Evolutionary conservation across 768 basidiomycete genomes (phyloP), one percentile per base, ranked within the genome.

Genomic region (Tylopilus cervinicoccineus): DNA sequence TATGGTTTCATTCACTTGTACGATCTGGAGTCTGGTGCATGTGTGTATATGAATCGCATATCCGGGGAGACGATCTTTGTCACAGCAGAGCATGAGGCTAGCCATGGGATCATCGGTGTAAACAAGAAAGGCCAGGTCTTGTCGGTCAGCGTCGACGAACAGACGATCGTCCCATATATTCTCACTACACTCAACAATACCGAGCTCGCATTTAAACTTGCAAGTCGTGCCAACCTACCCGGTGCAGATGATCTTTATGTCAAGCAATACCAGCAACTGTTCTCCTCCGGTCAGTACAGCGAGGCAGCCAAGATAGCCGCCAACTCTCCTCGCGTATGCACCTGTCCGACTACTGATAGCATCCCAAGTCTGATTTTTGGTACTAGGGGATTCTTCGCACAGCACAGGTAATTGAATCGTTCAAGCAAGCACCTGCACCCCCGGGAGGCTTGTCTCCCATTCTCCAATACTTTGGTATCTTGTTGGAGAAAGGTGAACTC

Each of bases 11-110:
- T 99, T 63, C 96, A 98, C 69, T 79, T 99, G 13, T 99, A 99
- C 70, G 96, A 99, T 70, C 82, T 98, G 55, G 96, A 99, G 70
- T 81, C 93, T 9, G 96, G 94, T 48, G 86, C 91, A 37, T 98
- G 96, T 72, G 83, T 99, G 51, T 99, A 98, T 76, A 99, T 99
- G 96, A 99, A 99, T 79, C 88, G 96, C 56, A 99, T 99, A 66
- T 93, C 91, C 36, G 95, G 96, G 28, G 96, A 99, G 74, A 98
- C 96, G 28, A 98, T 99, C 66, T 99, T 99, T 66, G 93, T 96
- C 38, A 97, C 96, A 12, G 91, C 95, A 28, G 94, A 97, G 62
- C 93, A 97, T 62, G 94, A 97, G 67, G 80, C 84, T 16, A 84
- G 86, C 4, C 81, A 92, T 63, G 96, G 96, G 74, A 96, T 99